Conservation (phyloP, 2,329 filamentous ascomycete genomes). For the Amauroascus niger region DNA sequence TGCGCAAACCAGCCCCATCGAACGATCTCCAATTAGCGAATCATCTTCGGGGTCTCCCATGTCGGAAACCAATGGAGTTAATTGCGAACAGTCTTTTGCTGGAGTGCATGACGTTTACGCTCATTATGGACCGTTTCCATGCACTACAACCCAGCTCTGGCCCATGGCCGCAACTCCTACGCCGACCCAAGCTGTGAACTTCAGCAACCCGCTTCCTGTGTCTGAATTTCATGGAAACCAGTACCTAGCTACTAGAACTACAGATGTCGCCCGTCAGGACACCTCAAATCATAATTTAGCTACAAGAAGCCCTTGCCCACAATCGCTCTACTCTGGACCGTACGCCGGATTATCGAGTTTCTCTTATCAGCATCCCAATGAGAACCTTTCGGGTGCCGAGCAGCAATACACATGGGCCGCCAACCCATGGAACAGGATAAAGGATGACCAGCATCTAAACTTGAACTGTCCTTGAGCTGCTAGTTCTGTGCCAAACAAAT, state of each 20-base stretch:
- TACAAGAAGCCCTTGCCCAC: not conserved
- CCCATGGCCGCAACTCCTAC: constrained; percentile 5
- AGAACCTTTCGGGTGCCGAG: constrained; percentile 2
- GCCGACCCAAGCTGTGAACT: constrained; percentile 3
- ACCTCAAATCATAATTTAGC: not conserved
- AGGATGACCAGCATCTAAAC: not conserved
- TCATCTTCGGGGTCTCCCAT: constrained; percentile 6
- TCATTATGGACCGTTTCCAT: constrained; percentile 6
- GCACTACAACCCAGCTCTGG: constrained; percentile 10
- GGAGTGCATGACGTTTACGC: constrained; percentile 9
- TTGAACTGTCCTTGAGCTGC: not conserved
- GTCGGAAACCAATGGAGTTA: constrained; percentile 3
- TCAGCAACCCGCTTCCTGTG: not conserved
- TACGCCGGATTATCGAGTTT: constrained; percentile 5
- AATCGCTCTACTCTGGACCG: not conserved
- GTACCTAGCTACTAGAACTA: not conserved
- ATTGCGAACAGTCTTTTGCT: constrained; percentile 4
- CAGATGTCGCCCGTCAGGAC: not conserved
- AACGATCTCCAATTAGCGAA: constrained; percentile 9
- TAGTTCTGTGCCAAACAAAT: not conserved
- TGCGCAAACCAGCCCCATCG: constrained; percentile 18
- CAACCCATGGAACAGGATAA: constrained; percentile 11
- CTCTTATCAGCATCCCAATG: constrained; percentile 5
- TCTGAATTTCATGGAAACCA: constrained; percentile 1
- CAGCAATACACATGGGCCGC: constrained; percentile 10